A percentile compares a stretch with the other conserved stretches of the same genome.
Conservation (phyloP, 495 filamentous ascomycete species). For the Polyplosphaeria fusca region DNA sequence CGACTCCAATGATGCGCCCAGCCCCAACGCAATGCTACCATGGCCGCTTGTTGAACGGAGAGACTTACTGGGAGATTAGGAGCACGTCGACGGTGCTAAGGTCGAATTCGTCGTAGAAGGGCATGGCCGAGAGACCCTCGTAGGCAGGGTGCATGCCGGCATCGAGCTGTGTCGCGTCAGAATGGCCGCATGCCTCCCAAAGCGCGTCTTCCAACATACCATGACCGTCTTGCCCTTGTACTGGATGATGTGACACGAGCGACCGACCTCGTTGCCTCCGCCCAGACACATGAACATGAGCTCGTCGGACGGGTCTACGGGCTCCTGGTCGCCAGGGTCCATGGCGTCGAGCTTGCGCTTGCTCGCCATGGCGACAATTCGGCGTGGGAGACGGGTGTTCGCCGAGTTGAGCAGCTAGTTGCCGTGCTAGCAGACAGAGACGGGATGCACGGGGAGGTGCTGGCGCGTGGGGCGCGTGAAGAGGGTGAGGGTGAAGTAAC, state of each 20-base stretch:
- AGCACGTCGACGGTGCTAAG: slow-evolving; percentile 95
- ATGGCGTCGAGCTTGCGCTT: slow-evolving; percentile 48
- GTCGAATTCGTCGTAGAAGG: slow-evolving; percentile 98
- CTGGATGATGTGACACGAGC: slow-evolving; percentile 95
- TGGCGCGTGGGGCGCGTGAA: no score
- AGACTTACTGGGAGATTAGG: slow-evolving; percentile 92
- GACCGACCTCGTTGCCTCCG: slow-evolving; percentile 93
- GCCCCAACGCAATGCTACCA: slow-evolving; percentile 2
- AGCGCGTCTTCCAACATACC: slow-evolving; percentile 49
- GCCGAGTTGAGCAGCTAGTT: no score
- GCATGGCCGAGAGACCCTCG: slow-evolving; percentile 86
- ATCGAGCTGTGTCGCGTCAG: slow-evolving; percentile 65
- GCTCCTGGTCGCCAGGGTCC: slow-evolving; percentile 41
- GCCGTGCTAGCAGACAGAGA: no score
- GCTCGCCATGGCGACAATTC: no score
- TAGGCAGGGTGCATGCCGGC: slow-evolving; percentile 97
- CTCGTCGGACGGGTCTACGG: slow-evolving; percentile 65
- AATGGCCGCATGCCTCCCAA: background rate
- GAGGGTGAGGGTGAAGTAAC: background rate
- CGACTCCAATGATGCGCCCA: slow-evolving; percentile 20
- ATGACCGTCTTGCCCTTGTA: slow-evolving; percentile 99
- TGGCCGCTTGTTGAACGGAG: slow-evolving; percentile 1
- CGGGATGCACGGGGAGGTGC: no score
- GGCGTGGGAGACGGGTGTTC: no score
- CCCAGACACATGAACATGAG: slow-evolving; percentile 90